These are phyloP conservation scores for Sporothrix schenckii DNA, from an alignment of 2,329 filamentous ascomycete species.

Conservation along the genomic window DNA sequence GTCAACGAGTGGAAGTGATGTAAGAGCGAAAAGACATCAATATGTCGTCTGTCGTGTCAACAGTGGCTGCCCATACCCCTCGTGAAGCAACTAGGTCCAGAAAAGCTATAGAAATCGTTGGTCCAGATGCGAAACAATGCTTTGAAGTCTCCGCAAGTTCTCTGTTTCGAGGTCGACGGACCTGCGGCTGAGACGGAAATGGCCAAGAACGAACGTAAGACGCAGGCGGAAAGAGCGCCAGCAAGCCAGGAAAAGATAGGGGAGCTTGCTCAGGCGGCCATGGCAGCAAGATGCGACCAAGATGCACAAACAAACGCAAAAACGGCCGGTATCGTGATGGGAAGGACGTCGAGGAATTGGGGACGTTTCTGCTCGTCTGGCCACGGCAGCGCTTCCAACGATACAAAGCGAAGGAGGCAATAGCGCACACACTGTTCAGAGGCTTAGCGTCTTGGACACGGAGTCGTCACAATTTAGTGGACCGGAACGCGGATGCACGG, in stretches of 20 bases:
- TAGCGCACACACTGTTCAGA: background rate
- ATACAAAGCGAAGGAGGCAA: background rate
- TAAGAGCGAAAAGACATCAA: background rate
- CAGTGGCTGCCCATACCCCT: background rate
- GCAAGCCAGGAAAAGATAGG: background rate
- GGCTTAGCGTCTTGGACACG: conserved; percentile 11
- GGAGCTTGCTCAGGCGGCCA: conserved; percentile 15
- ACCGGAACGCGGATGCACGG: conserved; percentile 7
- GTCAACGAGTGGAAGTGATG: background rate
- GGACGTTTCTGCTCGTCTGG: background rate
- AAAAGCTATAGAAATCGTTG: background rate
- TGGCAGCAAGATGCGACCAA: conserved; percentile 7
- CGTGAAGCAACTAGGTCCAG: background rate
- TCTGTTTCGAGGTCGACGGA: background rate
- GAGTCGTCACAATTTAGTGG: conserved; percentile 27
- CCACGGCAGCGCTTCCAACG: background rate
- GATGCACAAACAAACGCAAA: background rate
- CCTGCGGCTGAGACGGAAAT: background rate
- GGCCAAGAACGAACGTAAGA: background rate
- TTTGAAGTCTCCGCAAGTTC: background rate
- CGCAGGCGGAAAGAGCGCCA: background rate
- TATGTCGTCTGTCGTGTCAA: background rate
- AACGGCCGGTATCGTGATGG: background rate
- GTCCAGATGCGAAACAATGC: conserved; percentile 8
- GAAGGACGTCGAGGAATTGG: background rate